Percentiles rank a stretch among this genome's conserved stretches.
These are phyloP conservation scores for Alnus glutinosa DNA, from an alignment of 306 rosid species.

Conservation along the genomic window DNA sequence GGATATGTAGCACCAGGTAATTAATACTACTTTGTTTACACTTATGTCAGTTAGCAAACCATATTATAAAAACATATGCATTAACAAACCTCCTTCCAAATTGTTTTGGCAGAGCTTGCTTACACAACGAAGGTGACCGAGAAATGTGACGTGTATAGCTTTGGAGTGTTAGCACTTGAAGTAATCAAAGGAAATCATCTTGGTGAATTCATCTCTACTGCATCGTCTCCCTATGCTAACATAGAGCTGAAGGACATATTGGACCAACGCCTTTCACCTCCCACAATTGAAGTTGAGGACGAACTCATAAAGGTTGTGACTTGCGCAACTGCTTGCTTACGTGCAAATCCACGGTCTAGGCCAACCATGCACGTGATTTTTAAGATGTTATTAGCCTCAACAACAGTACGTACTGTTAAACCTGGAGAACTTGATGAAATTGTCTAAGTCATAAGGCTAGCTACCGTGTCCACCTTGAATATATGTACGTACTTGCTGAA, in stretches of 20 bases:
- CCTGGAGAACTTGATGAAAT: too few relatives aligned
- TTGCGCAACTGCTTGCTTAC: conserved; percentile 5
- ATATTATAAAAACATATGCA: too few relatives aligned
- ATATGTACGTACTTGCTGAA: too few relatives aligned
- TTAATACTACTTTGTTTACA: neutral
- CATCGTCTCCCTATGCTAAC: neutral
- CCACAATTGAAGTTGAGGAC: neutral
- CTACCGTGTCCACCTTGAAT: too few relatives aligned
- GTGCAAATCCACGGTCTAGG: conserved; percentile 27
- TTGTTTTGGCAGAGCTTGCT: conserved; percentile 26
- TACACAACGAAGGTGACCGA: conserved; percentile 22
- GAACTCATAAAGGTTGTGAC: conserved; percentile 8
- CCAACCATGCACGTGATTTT: conserved; percentile 33
- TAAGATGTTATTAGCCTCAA: too few relatives aligned
- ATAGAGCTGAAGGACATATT: neutral
- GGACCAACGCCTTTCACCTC: conserved; percentile 17
- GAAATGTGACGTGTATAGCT: conserved; percentile 21
- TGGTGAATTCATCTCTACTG: neutral
- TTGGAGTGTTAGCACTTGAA: conserved; percentile 27
- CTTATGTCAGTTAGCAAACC: neutral
- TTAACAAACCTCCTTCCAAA: neutral
- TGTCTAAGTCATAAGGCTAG: too few relatives aligned
- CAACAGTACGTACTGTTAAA: too few relatives aligned
- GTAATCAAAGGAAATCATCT: conserved; percentile 21
- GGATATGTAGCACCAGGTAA: conserved; percentile 40